Conservation (phyloP, 2,329 filamentous ascomycete species). For the Fusarium sp. region DNA sequence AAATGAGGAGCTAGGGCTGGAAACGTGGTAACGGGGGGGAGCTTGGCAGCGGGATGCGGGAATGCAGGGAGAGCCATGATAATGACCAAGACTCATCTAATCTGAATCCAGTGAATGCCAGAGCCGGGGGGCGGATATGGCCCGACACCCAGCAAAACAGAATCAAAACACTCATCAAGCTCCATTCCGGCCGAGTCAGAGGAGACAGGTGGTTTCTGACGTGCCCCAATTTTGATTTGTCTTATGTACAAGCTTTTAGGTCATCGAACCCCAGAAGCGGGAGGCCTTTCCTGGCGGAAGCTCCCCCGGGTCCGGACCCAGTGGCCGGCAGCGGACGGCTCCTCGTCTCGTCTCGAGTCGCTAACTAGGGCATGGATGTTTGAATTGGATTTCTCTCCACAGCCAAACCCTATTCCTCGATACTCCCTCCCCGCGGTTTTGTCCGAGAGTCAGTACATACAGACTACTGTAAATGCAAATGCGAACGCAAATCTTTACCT, state of each 20-base stretch:
- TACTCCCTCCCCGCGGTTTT: constrained; percentile 10
- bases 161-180: constrained; percentile 14
- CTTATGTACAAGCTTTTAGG: constrained; percentile 36
- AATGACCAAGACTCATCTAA: constrained; percentile 33
- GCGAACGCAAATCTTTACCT: constrained; percentile 4
- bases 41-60: constrained; percentile 36
- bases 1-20: constrained; percentile 31
- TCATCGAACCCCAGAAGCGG: constrained; percentile 32
- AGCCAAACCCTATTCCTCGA: constrained; percentile 15
- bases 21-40: constrained; percentile 37
- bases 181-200: constrained; percentile 36
- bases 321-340: constrained; percentile 23
- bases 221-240: constrained; percentile 37
- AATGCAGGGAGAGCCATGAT: constrained; percentile 38
- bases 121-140: constrained; percentile 18
- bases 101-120: constrained; percentile 18
- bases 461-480: constrained; percentile 1
- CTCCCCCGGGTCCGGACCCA: constrained; percentile 33
- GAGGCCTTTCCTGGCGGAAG: constrained; percentile 36
- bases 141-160: constrained; percentile 19
- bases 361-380: constrained; percentile 27
- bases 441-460: constrained; percentile 4
- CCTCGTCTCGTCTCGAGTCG: constrained; percentile 19
- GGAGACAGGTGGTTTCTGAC: constrained; percentile 14
- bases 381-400: constrained; percentile 30